A percentile compares a stretch with the other conserved stretches of the same genome.
Conservation (phyloP, 2,329 filamentous ascomycete genomes). For the Neocatenulostroma microsporum region DNA sequence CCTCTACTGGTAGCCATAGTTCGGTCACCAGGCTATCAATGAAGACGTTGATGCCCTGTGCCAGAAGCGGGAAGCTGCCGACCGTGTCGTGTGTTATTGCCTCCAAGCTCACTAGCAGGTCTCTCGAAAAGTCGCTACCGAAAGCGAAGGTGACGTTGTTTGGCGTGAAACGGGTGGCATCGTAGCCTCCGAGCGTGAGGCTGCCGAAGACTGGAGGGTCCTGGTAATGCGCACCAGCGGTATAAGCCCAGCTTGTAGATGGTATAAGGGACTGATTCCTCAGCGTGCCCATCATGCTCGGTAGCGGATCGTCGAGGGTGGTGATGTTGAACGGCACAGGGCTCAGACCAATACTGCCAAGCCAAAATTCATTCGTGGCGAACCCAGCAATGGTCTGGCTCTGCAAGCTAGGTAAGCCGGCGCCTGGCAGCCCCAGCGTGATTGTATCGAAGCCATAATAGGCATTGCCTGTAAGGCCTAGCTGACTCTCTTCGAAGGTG, state of each 20-base stretch:
- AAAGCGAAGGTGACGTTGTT: slow-evolving; percentile 18
- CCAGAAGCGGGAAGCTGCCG: slow-evolving; percentile 1
- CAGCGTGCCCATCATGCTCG: slow-evolving; percentile 16
- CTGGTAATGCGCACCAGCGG: slow-evolving; percentile 22
- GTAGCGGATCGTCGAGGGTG: slow-evolving; percentile 11
- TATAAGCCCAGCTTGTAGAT: slow-evolving; percentile 22
- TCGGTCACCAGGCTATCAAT: slow-evolving; percentile 36
- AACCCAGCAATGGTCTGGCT: slow-evolving; percentile 29
- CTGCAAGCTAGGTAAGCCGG: slow-evolving; percentile 18
- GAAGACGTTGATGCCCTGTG: slow-evolving; percentile 26
- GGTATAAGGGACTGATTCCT: slow-evolving; percentile 13
- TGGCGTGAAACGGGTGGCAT: slow-evolving; percentile 28
- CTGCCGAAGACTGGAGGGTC: slow-evolving; percentile 19
- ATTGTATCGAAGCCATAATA: slow-evolving; percentile 34
- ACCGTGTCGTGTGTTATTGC: neutral
- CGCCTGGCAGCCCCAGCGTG: slow-evolving; percentile 13
- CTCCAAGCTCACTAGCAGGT: slow-evolving; percentile 9
- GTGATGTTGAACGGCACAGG: slow-evolving; percentile 18
- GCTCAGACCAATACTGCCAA: slow-evolving; percentile 28
- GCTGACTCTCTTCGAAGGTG: slow-evolving; percentile 15
- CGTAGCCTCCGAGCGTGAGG: slow-evolving; percentile 36
- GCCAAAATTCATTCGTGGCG: slow-evolving; percentile 21
- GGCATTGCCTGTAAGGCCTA: slow-evolving; percentile 20
- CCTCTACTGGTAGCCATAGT: slow-evolving; percentile 32
- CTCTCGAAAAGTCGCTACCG: slow-evolving; percentile 14